Evolutionary conservation across 2,329 filamentous ascomycete species (phyloP).

Genomic region (Microdochium bolleyi): DNA sequence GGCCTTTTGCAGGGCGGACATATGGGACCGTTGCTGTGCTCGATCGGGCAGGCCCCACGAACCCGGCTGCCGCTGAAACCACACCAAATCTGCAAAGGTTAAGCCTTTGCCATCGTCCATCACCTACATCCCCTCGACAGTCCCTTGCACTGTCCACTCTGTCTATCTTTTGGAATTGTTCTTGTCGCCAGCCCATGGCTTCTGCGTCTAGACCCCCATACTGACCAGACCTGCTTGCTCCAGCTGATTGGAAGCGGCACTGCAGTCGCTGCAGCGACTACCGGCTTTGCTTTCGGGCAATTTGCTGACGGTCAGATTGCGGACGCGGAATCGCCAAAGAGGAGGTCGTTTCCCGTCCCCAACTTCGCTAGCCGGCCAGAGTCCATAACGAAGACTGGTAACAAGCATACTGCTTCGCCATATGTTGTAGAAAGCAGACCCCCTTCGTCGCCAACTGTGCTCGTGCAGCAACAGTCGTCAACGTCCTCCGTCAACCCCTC

Average conservation of each 20-base stretch:
- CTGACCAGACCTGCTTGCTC: conserved; percentile 11
- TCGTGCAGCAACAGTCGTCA: not conserved
- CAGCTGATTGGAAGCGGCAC: conserved; percentile 56
- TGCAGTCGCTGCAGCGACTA: conserved; percentile 52
- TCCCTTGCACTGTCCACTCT: not conserved
- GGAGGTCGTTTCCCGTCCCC: conserved; percentile 17
- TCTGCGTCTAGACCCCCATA: not conserved
- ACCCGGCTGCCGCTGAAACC: not conserved
- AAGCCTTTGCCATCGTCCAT: not conserved
- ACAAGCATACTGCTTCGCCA: not conserved
- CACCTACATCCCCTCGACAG: not conserved
- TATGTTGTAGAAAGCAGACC: not conserved
- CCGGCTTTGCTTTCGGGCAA: conserved; percentile 52
- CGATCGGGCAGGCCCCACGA: not conserved
- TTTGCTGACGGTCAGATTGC: conserved; percentile 29
- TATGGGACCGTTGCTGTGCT: not conserved
- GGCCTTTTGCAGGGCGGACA: not conserved
- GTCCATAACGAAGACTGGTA: conserved; percentile 1
- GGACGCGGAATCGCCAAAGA: conserved; percentile 21
- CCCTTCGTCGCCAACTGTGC: not conserved
- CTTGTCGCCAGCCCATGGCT: not conserved
- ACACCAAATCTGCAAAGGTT: not conserved
- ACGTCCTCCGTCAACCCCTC: not conserved
- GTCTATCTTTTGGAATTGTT: not conserved
- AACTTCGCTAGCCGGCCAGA: conserved; percentile 5